Evolutionary conservation across 129 eudicot species (phyloP).

Genomic region (Mikania micrantha): DNA sequence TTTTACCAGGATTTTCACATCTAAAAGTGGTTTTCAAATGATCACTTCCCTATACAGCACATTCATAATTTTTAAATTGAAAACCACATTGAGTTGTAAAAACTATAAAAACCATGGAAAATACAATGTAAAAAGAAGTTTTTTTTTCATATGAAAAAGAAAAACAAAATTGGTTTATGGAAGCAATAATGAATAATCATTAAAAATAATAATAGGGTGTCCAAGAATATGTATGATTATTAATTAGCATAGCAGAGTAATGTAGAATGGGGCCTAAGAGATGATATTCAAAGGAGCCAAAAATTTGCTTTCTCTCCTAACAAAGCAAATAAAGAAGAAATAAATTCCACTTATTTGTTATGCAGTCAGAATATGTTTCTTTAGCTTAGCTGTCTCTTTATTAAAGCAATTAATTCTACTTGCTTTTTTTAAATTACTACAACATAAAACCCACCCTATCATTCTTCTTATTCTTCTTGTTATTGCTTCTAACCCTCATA

Average conservation of each 20-base stretch:
- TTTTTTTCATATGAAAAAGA: not conserved
- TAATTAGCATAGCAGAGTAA: constrained; percentile 21
- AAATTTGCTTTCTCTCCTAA: constrained; percentile 40
- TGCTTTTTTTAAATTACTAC: constrained; percentile 36
- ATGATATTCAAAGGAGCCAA: constrained; percentile 41
- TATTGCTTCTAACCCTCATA: constrained; percentile 23
- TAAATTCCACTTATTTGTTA: constrained; percentile 26
- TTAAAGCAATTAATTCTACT: constrained; percentile 36
- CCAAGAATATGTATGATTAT: not conserved
- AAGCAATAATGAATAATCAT: not conserved
- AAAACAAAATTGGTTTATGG: not conserved
- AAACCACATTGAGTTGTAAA: no score
- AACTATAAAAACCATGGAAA: no score
- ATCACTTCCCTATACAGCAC: no score
- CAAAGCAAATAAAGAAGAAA: constrained; percentile 36
- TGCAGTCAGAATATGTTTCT: constrained; percentile 31
- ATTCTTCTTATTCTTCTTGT: constrained; percentile 24
- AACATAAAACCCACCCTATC: constrained; percentile 24
- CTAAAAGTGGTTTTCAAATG: no score
- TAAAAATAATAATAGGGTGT: constrained; percentile 10
- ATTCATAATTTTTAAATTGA: no score
- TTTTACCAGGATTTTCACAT: no score
- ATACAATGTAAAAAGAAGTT: no score
- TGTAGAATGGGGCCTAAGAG: constrained; percentile 13
- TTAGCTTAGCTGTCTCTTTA: constrained; percentile 18